Percentiles rank a stretch among this genome's conserved stretches.
These are phyloP conservation scores for Albatrellus ellisii DNA, from an alignment of 768 basidiomycete species.

Conservation along the genomic window DNA sequence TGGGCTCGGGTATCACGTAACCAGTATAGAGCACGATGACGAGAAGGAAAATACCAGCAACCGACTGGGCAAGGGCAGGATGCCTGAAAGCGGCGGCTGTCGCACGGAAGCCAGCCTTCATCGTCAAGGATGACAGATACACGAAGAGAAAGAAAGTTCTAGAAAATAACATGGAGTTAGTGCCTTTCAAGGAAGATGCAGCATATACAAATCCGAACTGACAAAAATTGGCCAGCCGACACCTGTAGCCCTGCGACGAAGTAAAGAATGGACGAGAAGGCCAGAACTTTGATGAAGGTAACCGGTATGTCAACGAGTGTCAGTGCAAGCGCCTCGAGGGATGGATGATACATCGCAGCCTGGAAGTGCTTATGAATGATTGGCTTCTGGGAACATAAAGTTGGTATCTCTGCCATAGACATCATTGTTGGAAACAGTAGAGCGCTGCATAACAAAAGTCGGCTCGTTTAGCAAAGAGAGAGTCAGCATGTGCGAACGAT, in stretches of 20 bases:
- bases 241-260: constrained; percentile 47
- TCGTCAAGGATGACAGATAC: constrained; percentile 41
- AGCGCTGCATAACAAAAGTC: constrained; percentile 23
- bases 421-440: constrained; percentile 45
- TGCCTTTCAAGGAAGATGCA: not conserved
- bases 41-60: constrained; percentile 30
- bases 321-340: constrained; percentile 45
- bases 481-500: not conserved
- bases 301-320: constrained; percentile 47
- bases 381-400: constrained; percentile 41
- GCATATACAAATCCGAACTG: constrained; percentile 17
- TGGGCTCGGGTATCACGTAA: constrained; percentile 44
- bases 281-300: constrained; percentile 29
- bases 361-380: constrained; percentile 44
- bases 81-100: constrained; percentile 45
- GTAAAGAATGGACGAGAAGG: constrained; percentile 41
- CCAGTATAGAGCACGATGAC: constrained; percentile 44
- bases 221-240: constrained; percentile 54
- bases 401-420: constrained; percentile 50
- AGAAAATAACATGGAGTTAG: not conserved
- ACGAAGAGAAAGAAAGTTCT: constrained; percentile 52
- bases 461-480: not conserved
- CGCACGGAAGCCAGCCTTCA: constrained; percentile 66
- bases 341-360: constrained; percentile 51
- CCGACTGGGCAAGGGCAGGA: constrained; percentile 47